phyloP scores from a whole-genome alignment of 1,284 basidiomycete species.

The Naganishia sp. region DNA sequence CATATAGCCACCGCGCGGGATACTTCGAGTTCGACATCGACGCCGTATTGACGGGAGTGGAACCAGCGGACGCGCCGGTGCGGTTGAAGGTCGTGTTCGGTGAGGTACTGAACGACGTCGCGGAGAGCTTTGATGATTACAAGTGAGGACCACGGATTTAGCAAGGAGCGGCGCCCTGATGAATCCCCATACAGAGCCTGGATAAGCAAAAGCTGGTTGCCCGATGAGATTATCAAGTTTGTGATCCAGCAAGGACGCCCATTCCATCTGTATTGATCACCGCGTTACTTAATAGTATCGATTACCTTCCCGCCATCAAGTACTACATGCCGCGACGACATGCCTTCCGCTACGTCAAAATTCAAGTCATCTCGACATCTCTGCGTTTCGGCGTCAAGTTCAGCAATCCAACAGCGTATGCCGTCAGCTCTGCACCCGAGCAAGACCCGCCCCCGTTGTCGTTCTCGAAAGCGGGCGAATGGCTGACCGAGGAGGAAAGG shows the following conservation, averaged over 20 bases:
- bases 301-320: slow-evolving; percentile 32
- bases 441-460: too few species aligned
- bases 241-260: too few species aligned
- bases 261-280: too few species aligned
- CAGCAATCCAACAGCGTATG: too few species aligned
- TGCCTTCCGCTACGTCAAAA: slow-evolving; percentile 40
- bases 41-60: slow-evolving; percentile 27
- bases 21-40: slow-evolving; percentile 34
- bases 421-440: too few species aligned
- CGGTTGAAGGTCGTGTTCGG: slow-evolving; percentile 34
- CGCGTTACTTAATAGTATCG: slow-evolving; percentile 20
- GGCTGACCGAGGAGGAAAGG: too few species aligned
- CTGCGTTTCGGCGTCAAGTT: too few species aligned
- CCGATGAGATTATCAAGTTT: too few species aligned
- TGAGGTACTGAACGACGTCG: slow-evolving; percentile 38
- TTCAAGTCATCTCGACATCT: slow-evolving; percentile 35
- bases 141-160: slow-evolving; percentile 41
- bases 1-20: slow-evolving; percentile 33
- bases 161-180: slow-evolving; percentile 29
- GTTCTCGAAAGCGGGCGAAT: too few species aligned
- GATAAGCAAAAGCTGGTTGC: slow-evolving; percentile 30
- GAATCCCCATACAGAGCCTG: slow-evolving; percentile 28
- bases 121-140: slow-evolving; percentile 39
- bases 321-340: slow-evolving; percentile 34
- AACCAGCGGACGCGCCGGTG: slow-evolving; percentile 37